Evolutionary conservation across 2,329 filamentous ascomycete species (phyloP).

Genomic region (Ilyonectria robusta): DNA sequence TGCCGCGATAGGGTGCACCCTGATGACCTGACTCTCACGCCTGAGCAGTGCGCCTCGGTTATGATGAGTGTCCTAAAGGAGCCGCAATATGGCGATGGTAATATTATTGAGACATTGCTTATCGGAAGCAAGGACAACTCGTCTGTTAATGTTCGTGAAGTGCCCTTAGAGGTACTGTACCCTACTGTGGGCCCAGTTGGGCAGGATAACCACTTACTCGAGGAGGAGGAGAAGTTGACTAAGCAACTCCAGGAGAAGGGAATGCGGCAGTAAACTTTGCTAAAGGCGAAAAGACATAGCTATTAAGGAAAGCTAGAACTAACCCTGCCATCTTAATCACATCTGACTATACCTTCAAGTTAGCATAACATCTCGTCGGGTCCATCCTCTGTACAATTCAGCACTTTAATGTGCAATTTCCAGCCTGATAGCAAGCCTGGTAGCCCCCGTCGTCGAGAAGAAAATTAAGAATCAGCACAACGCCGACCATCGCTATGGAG

Average conservation of each 20-base stretch:
- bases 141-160: neutral
- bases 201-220: slow-evolving; percentile 5
- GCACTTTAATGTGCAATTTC: no score
- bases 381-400: no score
- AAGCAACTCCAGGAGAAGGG: neutral
- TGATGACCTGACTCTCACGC: slow-evolving; percentile 17
- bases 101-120: neutral
- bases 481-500: no score
- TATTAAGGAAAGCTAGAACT: no score
- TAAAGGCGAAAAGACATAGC: no score
- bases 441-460: no score
- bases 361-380: no score
- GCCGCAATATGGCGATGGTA: neutral
- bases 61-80: neutral
- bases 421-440: no score
- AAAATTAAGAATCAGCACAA: no score
- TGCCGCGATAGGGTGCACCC: slow-evolving; percentile 24
- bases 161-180: slow-evolving; percentile 16
- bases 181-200: slow-evolving; percentile 19
- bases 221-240: neutral
- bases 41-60: slow-evolving; percentile 3
- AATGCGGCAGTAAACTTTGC: neutral
- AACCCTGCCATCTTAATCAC: no score
- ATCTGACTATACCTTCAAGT: no score
- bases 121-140: neutral